Base-by-base conservation (phyloP, 2,329 filamentous ascomycete species). In the Nigrograna mackinnonii region DNA sequence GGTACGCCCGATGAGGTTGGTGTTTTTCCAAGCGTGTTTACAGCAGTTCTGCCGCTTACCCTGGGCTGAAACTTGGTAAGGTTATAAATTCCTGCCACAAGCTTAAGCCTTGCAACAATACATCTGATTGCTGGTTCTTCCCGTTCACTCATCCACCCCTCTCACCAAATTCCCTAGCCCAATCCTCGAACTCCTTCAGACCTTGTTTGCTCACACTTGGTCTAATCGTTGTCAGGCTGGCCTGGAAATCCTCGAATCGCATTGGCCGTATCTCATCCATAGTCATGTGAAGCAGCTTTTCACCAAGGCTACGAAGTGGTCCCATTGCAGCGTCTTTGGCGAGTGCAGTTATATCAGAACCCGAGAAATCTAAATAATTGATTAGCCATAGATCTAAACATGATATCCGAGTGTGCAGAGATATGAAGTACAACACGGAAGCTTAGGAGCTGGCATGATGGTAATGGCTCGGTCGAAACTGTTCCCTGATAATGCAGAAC, bases 311-410 rank as follows among this genome's bases (percentile, higher is more conserved):
- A 22, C 94, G 83, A 11, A 99, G 75, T 1, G 94, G 94, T 0
- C 94, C 92, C 94, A 99, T 99, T 3, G 94, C 94, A 6, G 94
- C 94, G 64, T 99, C 94, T 70, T 99, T 99, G 6, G 94, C 94
- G 6, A 99, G 76, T 1, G 94, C 91, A 17, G 94, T 97, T 52
- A 99, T 96, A 61, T 99, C 94, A 2, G 91, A 96, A 33, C 94
- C 94, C 6, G 91, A 96, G 71, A 96, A 99, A n/a, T 91, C 91
- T 96, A 53, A 16, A 20, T 24, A 12, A 16, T 28, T 11, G 14
- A 12, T 28, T 28, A 28, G 24, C 14, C n/a, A 28, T 11, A 14
- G 24, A 11, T 34, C 11, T 34, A 17, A 12, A 34, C 31, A 9
- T 34, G 11, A 17, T 11, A 9, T 34, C 12, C 11, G 31, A 9